Evolutionary conservation across 2,329 filamentous ascomycete genomes (phyloP).

Genomic region (Dissoconium aciculare): DNA sequence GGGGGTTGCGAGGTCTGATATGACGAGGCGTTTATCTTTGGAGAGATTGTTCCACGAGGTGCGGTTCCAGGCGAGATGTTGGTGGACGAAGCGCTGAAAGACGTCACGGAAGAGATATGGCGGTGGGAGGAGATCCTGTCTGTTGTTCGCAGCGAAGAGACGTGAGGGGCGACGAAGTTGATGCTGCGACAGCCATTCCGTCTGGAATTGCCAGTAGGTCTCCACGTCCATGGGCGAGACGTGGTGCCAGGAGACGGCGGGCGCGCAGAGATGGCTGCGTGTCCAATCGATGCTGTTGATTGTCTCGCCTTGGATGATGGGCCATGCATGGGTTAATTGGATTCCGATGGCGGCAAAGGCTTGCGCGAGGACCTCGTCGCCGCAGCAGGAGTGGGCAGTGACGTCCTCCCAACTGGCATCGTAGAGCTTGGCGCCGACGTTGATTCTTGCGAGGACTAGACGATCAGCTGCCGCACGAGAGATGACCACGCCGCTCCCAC

Average conservation of each 20-base stretch:
- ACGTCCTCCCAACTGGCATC: constrained; percentile 28
- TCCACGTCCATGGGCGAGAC: constrained; percentile 20
- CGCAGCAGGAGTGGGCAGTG: constrained; percentile 37
- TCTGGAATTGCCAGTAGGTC: constrained; percentile 21
- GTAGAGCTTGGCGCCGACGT: constrained; percentile 25
- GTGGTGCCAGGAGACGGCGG: constrained; percentile 27
- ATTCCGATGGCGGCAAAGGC: constrained; percentile 34
- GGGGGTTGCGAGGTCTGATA: constrained; percentile 7
- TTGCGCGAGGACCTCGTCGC: constrained; percentile 40
- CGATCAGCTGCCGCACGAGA: constrained; percentile 28
- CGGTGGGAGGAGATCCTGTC: no score
- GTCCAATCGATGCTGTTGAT: constrained; percentile 30
- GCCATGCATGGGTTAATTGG: constrained; percentile 29
- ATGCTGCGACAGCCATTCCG: constrained; percentile 17
- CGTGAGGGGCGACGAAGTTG: constrained; percentile 19
- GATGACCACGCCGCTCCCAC: constrained; percentile 31
- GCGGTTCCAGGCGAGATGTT: constrained; percentile 19
- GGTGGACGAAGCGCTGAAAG: constrained; percentile 21
- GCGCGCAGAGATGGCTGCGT: constrained; percentile 30
- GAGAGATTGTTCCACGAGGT: constrained; percentile 23
- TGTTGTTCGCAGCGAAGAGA: no score
- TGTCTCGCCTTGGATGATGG: constrained; percentile 32
- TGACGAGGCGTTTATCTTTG: constrained; percentile 17
- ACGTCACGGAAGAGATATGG: constrained; percentile 23
- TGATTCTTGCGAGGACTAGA: constrained; percentile 25